Base-by-base conservation (phyloP, 1,284 basidiomycete species). In the Trichosporon asahii region DNA sequence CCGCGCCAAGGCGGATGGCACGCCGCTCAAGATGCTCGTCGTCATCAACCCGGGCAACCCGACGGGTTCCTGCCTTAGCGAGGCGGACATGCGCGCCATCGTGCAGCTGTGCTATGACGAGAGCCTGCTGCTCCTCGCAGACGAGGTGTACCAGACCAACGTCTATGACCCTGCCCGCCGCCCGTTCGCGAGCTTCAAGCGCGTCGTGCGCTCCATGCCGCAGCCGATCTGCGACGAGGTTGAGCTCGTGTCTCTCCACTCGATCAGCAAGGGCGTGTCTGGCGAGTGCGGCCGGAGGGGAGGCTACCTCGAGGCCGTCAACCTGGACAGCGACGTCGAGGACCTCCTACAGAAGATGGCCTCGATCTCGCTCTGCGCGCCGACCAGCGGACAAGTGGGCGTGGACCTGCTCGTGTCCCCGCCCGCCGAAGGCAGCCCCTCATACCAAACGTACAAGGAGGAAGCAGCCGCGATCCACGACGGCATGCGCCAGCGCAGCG, bases 21-120 rank as follows among this genome's bases (percentile, higher is more conserved):
- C 60, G 11, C 82, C 84, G 15, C 87, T 91, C 64, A 91, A 90
- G 77, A 93, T 90, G 3, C 88, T 96, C 70, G 94, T 95, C 67
- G 88, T 95, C 76, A 95, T 96, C 86, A 95, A 95, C 85, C 94
- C 94, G 0, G 94, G 94, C 21, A 96, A 96, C 84, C 94, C 94
- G 27, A 95, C 94, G 0, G 94, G 94, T 63, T 88, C 90, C 6
- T 86, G 94, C 65, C 87, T 96, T n/a, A 88, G 89, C 74, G 86
- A 88, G 71, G 73, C 80, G 35, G 90, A 90, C 49, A 91, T 93
- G 86, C 85, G 87, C 69, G 85, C 87, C 66, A 87, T 96, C 71
- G 88, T 95, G 25, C 83, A 87, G 63, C 84, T 95, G 18, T 94
- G 92, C 83, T 90, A 93, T 80, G 86, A 90, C 76, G 86, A 95